These are phyloP conservation scores for Cudoniella acicularis DNA, from an alignment of 495 filamentous ascomycete species.

Conservation along the genomic window DNA sequence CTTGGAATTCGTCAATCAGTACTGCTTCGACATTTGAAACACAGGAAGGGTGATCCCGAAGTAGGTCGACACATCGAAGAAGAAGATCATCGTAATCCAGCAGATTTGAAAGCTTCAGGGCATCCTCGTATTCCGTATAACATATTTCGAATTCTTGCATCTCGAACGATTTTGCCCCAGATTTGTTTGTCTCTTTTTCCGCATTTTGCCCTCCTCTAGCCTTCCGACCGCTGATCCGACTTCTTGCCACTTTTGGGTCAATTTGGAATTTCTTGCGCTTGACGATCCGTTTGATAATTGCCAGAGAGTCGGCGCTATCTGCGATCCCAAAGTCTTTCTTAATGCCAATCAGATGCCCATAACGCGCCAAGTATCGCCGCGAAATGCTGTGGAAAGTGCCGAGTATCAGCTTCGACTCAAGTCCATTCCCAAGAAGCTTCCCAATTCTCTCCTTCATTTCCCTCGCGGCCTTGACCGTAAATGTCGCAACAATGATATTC, in stretches of 20 bases:
- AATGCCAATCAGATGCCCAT: conserved; percentile 83
- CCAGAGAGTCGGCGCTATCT: conserved; percentile 74
- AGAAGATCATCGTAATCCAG: conserved; percentile 96
- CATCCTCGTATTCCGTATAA: conserved; percentile 74
- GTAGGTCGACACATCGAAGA: conserved; percentile 75
- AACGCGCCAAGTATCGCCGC: conserved; percentile 76
- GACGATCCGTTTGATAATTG: conserved; percentile 76
- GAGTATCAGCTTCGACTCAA: conserved; percentile 75
- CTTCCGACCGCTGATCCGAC: conserved; percentile 84
- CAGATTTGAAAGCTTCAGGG: conserved; percentile 71
- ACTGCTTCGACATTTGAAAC: conserved; percentile 89
- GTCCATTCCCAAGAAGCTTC: conserved; percentile 69
- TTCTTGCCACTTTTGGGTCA: conserved; percentile 63
- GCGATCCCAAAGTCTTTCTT: conserved; percentile 88
- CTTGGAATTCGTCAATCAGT: conserved; percentile 96
- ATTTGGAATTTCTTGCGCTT: conserved; percentile 66
- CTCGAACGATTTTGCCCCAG: conserved; percentile 44
- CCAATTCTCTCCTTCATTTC: conserved; percentile 93
- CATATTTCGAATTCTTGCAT: conserved; percentile 71
- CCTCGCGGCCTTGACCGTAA: conserved; percentile 92
- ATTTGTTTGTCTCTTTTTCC: conserved; percentile 7
- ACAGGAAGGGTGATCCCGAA: conserved; percentile 73
- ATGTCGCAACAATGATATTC: conserved; percentile 95
- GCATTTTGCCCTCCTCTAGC: conserved; percentile 54
- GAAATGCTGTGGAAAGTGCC: conserved; percentile 97